Percentiles rank a stretch among this genome's conserved stretches.
Conservation (phyloP, 2,329 filamentous ascomycete species). For the Ophiognomonia clavigignenti-juglandacearum region DNA sequence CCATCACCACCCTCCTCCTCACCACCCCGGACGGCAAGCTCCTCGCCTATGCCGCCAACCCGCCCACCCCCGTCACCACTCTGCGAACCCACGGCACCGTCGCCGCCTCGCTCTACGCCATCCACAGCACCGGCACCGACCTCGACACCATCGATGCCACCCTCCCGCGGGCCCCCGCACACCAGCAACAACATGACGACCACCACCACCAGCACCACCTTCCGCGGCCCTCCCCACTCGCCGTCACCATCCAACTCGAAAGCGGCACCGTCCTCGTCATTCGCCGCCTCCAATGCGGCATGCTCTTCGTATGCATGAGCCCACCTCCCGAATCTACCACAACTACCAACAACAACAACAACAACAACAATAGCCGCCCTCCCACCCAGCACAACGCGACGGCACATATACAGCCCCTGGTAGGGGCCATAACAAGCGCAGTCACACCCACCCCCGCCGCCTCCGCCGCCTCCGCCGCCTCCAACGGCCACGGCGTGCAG, state of each 20-base stretch:
- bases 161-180: constrained; percentile 15
- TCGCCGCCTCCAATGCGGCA: constrained; percentile 50
- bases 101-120: constrained; percentile 55
- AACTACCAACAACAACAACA: constrained; percentile 6
- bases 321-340: constrained; percentile 4
- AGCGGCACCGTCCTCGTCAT: constrained; percentile 55
- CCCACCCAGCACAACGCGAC: constrained; percentile 1
- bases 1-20: constrained; percentile 55
- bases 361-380: constrained; percentile 11
- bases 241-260: constrained; percentile 54
- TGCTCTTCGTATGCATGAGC: constrained; percentile 59
- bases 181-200: constrained; percentile 22
- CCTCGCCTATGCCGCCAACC: constrained; percentile 54
- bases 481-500: too few species aligned
- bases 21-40: constrained; percentile 58
- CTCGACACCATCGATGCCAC: constrained; percentile 32
- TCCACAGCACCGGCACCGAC: constrained; percentile 45
- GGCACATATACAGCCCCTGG: neutral
- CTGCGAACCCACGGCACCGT: constrained; percentile 61
- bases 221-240: constrained; percentile 10
- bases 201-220: constrained; percentile 15
- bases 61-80: constrained; percentile 41
- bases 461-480: too few species aligned
- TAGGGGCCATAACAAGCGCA: neutral
- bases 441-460: constrained; percentile 21